Evolutionary conservation across 306 rosid species (phyloP).

Genomic region (Elaeagnus macrophylla): DNA sequence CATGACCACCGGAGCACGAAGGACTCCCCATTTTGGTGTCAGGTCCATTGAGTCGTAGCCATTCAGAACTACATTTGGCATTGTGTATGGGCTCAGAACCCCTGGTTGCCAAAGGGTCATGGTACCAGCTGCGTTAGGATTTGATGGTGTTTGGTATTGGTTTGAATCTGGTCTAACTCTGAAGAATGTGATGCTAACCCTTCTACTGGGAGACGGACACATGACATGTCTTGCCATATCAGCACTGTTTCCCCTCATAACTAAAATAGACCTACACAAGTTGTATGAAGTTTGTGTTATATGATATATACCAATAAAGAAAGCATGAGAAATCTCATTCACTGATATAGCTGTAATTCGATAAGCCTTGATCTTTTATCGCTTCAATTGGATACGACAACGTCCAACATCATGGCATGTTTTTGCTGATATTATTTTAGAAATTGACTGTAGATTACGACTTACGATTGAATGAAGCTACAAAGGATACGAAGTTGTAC

Average conservation of each 20-base stretch:
- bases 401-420: no score
- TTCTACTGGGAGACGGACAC: constrained; percentile 68
- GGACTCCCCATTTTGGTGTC: constrained; percentile 80
- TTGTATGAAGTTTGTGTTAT: background rate
- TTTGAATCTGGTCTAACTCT: constrained; percentile 61
- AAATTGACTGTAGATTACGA: no score
- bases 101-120: constrained; percentile 72
- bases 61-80: constrained; percentile 45
- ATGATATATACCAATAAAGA: no score
- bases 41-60: constrained; percentile 54
- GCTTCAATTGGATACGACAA: no score
- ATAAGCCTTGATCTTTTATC: no score
- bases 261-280: constrained; percentile 64
- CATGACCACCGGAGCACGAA: constrained; percentile 66
- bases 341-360: no score
- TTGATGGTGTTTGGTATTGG: constrained; percentile 51
- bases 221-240: constrained; percentile 98
- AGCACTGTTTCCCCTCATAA: constrained; percentile 97
- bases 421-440: no score
- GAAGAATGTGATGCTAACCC: constrained; percentile 81
- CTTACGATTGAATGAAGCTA: no score
- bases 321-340: no score
- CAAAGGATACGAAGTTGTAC: no score
- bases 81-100: constrained; percentile 36
- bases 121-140: constrained; percentile 33